Evolutionary conservation across 2,329 filamentous ascomycete species (phyloP).

Genomic region (Phoma sp.): DNA sequence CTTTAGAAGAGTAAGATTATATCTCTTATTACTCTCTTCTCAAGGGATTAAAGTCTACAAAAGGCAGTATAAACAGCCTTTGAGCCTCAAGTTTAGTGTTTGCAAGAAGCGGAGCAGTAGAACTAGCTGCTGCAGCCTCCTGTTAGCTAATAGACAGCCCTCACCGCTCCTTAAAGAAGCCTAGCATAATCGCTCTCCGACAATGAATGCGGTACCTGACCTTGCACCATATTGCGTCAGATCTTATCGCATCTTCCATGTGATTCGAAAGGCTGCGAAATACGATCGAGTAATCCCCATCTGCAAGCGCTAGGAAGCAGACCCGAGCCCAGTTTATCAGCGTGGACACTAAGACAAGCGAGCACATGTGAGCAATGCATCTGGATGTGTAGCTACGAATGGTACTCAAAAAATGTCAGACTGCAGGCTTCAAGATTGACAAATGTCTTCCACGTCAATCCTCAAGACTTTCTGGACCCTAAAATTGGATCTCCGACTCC

Average conservation of each 20-base stretch:
- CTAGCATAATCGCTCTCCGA: no score
- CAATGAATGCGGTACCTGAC: not conserved
- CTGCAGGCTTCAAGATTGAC: not conserved
- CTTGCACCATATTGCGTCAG: slow-evolving; percentile 12
- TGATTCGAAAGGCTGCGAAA: not conserved
- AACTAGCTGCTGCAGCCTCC: no score
- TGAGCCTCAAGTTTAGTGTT: no score
- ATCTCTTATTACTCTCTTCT: no score
- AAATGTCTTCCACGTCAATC: not conserved
- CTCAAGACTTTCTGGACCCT: not conserved
- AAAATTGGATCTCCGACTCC: not conserved
- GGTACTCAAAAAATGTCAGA: slow-evolving; percentile 19
- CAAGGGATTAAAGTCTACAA: no score
- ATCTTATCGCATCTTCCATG: slow-evolving; percentile 6
- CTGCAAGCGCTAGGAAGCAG: slow-evolving; percentile 1
- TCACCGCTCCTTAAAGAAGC: no score
- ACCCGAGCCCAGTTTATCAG: slow-evolving; percentile 21
- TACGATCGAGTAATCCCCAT: slow-evolving; percentile 9
- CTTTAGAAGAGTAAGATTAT: no score
- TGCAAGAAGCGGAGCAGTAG: no score
- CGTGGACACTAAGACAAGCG: slow-evolving; percentile 33
- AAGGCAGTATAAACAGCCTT: no score
- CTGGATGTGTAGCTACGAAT: slow-evolving; percentile 4
- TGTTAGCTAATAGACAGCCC: no score
- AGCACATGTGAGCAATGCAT: slow-evolving; percentile 19